These are phyloP conservation scores for Lepidopterella palustris DNA, from an alignment of 495 filamentous ascomycete genomes.

Conservation along the genomic window DNA sequence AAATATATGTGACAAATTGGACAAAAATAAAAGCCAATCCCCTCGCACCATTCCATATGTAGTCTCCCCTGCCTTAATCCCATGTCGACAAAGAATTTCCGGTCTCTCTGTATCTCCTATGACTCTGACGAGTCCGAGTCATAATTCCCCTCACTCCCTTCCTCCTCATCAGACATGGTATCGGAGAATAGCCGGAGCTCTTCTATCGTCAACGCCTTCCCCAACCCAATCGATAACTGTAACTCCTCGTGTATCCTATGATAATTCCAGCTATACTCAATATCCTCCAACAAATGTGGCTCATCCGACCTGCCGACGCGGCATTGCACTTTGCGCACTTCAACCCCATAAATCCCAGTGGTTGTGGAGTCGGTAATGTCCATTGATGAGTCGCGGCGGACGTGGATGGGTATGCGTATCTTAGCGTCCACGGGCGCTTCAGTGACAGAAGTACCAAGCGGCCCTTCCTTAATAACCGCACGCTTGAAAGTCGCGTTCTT, in stretches of 20 bases:
- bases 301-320: slow-evolving; percentile 8
- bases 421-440: slow-evolving; percentile 1
- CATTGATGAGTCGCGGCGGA: slow-evolving; percentile 18
- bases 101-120: too few relatives aligned
- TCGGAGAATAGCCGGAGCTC: slow-evolving; percentile 15
- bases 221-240: slow-evolving; percentile 21
- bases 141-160: too few relatives aligned
- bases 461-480: slow-evolving; percentile 7
- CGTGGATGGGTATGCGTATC: slow-evolving; percentile 8
- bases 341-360: slow-evolving; percentile 10
- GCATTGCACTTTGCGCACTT: slow-evolving; percentile 16
- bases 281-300: slow-evolving; percentile 17
- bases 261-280: slow-evolving; percentile 13
- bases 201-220: slow-evolving; percentile 2
- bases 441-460: background rate
- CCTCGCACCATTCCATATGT: too few relatives aligned
- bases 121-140: background rate
- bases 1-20: too few relatives aligned
- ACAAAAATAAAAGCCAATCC: too few relatives aligned
- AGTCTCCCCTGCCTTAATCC: too few relatives aligned
- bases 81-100: too few relatives aligned
- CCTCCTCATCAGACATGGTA: slow-evolving; percentile 10
- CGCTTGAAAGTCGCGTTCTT: slow-evolving; percentile 17
- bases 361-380: background rate
- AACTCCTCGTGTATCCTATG: slow-evolving; percentile 7